phyloP scores from a whole-genome alignment of 805 yeast species.

The Yarrowia sp. region DNA sequence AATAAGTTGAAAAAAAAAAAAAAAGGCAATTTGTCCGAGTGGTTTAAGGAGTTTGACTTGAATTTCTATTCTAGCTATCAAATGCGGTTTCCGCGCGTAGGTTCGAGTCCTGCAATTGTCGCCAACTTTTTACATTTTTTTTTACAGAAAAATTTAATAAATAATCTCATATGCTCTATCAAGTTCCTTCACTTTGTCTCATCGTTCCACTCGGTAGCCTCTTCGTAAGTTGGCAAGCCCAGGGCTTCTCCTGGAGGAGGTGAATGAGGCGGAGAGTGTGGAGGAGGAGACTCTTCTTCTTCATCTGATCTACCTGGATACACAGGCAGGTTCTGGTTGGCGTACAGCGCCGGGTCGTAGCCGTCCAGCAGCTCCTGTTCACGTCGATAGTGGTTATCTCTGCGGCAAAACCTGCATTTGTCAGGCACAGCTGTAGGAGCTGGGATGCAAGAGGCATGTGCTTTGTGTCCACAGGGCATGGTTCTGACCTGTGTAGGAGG shows the following conservation, averaged over 20 bases:
- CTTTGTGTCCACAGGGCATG: constrained; percentile 21
- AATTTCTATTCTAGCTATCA: constrained; percentile 24
- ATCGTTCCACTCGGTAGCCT: constrained; percentile 16
- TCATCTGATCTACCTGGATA: constrained; percentile 15
- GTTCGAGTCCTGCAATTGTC: constrained; percentile 27
- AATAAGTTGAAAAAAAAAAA: too few species aligned
- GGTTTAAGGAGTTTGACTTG: constrained; percentile 27
- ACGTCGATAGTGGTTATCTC: constrained; percentile 16
- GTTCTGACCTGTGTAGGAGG: neutral
- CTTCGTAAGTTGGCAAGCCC: constrained; percentile 17
- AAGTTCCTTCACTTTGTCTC: constrained; percentile 5
- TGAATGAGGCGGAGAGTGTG: neutral
- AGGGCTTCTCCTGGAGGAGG: neutral
- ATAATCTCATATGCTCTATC: neutral
- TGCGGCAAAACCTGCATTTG: constrained; percentile 10
- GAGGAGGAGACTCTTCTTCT: neutral
- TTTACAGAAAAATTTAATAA: neutral
- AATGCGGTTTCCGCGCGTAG: constrained; percentile 28
- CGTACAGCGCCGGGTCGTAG: constrained; percentile 12
- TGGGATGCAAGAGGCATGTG: constrained; percentile 9
- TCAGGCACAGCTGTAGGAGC: neutral
- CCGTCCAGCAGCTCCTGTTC: constrained; percentile 20
- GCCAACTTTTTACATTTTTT: neutral
- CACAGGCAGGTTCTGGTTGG: constrained; percentile 14
- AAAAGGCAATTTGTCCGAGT: constrained; percentile 27